Conservation (phyloP, 257 asterid genomes). For the Capsicum rhomboideum region DNA sequence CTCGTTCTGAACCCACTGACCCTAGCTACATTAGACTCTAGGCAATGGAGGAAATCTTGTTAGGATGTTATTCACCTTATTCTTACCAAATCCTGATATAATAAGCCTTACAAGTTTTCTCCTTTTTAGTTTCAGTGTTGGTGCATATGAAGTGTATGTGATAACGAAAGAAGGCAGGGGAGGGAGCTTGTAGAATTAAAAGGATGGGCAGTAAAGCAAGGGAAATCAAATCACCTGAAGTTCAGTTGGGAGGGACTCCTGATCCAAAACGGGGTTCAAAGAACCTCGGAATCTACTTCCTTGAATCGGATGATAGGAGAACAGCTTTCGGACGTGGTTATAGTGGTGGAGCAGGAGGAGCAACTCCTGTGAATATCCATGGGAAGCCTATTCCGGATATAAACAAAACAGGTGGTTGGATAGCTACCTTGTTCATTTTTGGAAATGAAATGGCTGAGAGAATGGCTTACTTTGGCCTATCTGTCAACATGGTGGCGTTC, state of each 20-base stretch:
- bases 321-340: conserved; percentile 85
- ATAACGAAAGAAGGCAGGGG: background rate
- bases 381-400: conserved; percentile 74
- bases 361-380: conserved; percentile 83
- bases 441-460: conserved; percentile 99
- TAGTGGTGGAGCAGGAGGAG: conserved; percentile 33
- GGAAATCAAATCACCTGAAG: conserved; percentile 69
- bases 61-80: background rate
- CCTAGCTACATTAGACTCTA: background rate
- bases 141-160: background rate
- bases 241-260: background rate
- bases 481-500: conserved; percentile 95
- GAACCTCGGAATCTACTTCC: conserved; percentile 55
- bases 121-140: background rate
- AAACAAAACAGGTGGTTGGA: conserved; percentile 91
- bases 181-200: background rate
- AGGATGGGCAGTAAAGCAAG: background rate
- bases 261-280: conserved; percentile 29
- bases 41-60: background rate
- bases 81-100: background rate
- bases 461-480: conserved; percentile 94
- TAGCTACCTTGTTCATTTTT: conserved; percentile 96
- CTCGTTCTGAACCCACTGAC: background rate
- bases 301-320: conserved; percentile 81
- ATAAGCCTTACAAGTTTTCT: background rate